A percentile compares a stretch with the other conserved stretches of the same genome.
Evolutionary conservation across 768 basidiomycete genomes (phyloP).

Genomic region (Tulasnella calospora): DNA sequence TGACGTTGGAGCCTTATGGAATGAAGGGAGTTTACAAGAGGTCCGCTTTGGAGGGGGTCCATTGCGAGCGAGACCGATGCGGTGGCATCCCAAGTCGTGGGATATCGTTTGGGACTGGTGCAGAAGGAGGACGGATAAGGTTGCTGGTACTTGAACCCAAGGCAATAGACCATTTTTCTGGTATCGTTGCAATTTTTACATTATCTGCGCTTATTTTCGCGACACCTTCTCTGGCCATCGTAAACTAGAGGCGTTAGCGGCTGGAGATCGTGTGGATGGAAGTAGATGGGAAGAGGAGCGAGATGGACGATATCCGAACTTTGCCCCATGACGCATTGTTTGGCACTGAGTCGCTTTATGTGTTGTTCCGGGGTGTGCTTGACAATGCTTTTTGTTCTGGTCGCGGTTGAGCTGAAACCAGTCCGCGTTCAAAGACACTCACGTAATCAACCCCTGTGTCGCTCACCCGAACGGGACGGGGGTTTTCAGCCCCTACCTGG

Average conservation of each 20-base stretch:
- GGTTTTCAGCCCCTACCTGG: too few relatives aligned
- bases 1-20: not conserved
- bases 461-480: too few relatives aligned
- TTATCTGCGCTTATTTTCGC: not conserved
- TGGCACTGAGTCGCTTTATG: not conserved
- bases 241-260: not conserved
- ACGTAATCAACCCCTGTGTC: not conserved
- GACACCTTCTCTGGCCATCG: not conserved
- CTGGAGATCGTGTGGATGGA: not conserved
- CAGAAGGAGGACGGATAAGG: not conserved
- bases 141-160: not conserved
- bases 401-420: not conserved
- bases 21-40: not conserved
- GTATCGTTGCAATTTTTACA: too few relatives aligned
- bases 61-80: not conserved
- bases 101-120: too few relatives aligned
- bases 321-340: not conserved
- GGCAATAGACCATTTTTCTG: not conserved
- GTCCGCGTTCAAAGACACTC: not conserved
- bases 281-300: not conserved
- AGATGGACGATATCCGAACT: not conserved
- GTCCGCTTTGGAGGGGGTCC: not conserved
- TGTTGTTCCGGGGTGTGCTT: not conserved
- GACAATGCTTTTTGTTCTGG: not conserved
- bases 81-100: not conserved